Base-by-base conservation (phyloP, 306 rosid genomes). In the Medicago lupulina region DNA sequence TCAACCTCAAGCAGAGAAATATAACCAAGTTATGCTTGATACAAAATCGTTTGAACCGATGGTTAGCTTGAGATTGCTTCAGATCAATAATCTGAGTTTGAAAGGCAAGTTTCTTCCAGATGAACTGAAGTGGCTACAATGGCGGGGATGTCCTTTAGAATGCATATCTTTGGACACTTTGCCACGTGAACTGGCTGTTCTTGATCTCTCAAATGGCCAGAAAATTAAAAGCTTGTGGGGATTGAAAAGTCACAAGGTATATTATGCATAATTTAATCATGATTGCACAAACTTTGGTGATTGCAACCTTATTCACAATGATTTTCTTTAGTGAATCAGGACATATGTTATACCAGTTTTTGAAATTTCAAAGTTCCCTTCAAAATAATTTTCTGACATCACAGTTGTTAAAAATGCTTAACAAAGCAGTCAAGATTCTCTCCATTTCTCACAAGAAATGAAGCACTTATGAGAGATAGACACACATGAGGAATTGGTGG, bases 61-160 rank as follows among this genome's bases (percentile, higher is more conserved):
- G 93, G 76, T 43, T 51, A 79, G 73, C 7, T 73, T 88, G 70
- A 75, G 85, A 71, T 71, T 82, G 67, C 96, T 91, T 63, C 87
- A 88, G 80, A 87, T 89, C 59, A 87, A 91, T 73, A 16, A 85
- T 75, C 41, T 76, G 77, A 74, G 80, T 64, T 64, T 88, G 79
- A 74, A 81, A 81, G 96, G 96, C 3, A 59, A 62, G 50, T 65
- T 71, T 39, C 84, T 91, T 53, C 93, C 96, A 5, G 66, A 73
- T n/a, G 73, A 63, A 54, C 59, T 91, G 78, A 91, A 77, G 83
- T 91, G 92, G 93, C 75, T 91, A 49, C 88, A 91, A 57, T 91
- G 93, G 96, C 87, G 72, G 77, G 87, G 72, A 13, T 88, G 96
- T 70, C 87, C 90, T 59, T 63, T 75, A n/a, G 83, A 44, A 49